Percentiles rank a stretch among this genome's conserved stretches.
Evolutionary conservation across 352 stramenopile species (phyloP).

Genomic region (Phytophthora palmivora): DNA sequence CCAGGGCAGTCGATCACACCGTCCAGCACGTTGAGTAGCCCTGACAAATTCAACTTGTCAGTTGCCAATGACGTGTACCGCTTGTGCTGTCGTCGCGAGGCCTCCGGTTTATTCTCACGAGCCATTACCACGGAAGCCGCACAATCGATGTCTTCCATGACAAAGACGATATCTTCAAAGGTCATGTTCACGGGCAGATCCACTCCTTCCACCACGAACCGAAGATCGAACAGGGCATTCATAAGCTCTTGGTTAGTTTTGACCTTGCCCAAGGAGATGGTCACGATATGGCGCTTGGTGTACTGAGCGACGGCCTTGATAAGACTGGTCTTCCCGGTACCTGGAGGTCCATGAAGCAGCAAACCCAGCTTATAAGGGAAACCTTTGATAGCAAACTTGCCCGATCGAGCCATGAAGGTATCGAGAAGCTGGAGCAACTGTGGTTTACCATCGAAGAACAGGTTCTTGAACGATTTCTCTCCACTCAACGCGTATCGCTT

Average conservation of each 20-base stretch:
- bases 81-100: conserved; percentile 15
- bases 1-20: conserved; percentile 83
- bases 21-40: conserved; percentile 91
- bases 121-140: conserved; percentile 71
- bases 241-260: conserved; percentile 88
- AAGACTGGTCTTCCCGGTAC: conserved; percentile 91
- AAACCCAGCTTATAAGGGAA: conserved; percentile 92
- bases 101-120: conserved; percentile 39
- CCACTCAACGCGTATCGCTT: conserved; percentile 86
- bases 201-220: conserved; percentile 61
- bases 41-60: conserved; percentile 82
- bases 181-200: conserved; percentile 71
- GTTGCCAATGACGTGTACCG: conserved; percentile 8
- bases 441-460: conserved; percentile 90
- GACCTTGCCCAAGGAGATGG: conserved; percentile 74
- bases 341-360: conserved; percentile 88
- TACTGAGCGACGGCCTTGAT: conserved; percentile 91
- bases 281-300: conserved; percentile 82
- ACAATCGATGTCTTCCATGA: conserved; percentile 92
- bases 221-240: conserved; percentile 80
- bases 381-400: conserved; percentile 89
- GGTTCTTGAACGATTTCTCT: conserved; percentile 88
- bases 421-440: conserved; percentile 73
- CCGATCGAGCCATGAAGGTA: conserved; percentile 67
- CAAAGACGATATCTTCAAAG: conserved; percentile 89